Base-by-base conservation (phyloP, 805 yeast genomes). In the Lachancea fermentati region DNA sequence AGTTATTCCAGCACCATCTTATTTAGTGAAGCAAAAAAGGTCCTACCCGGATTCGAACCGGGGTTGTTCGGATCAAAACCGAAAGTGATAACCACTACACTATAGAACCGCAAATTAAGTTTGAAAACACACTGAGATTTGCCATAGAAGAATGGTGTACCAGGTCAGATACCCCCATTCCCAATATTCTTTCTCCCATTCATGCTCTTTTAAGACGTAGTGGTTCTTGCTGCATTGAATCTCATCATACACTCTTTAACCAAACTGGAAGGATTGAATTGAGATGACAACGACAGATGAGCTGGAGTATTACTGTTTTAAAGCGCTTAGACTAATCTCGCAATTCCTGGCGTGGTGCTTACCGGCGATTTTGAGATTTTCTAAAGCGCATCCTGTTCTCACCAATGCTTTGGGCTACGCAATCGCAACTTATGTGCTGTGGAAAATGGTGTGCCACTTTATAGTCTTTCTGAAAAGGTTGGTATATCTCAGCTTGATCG, bases 11-110 rank as follows among this genome's bases (percentile, higher is more conserved):
- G n/a, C n/a, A n/a, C n/a, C n/a, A n/a, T n/a, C n/a, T n/a, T n/a
- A n/a, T n/a, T n/a, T n/a, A n/a, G n/a, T n/a, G 26, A 15, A 44
- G 54, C 54, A 43, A 43, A 39, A 39, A 24, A 78, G 84, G 82
- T 78, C 85, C 78, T 74, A 75, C 85, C 84, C 84, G 84, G 85
- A 77, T 76, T 79, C 85, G 85, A 79, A 79, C 85, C 76, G 83
- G 83, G 82, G 85, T 79, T 76, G 74, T 64, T 63, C 74, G 76
- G 76, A 71, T 71, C 76, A 71, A 71, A 71, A 71, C 76, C 76
- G 74, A 71, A 67, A 60, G 76, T 71, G 76, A 71, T 71, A 68
- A 71, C 76, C 76, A 71, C 75, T 71, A 71, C 76, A 71, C 76
- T 71, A 71, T 71, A 69, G 70, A 31, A 42, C 45, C 45, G 3